Percentiles rank a stretch among this genome's conserved stretches.
These are phyloP conservation scores for Lepidium africanum DNA, from an alignment of 345 rosid species.

Conservation along the genomic window DNA sequence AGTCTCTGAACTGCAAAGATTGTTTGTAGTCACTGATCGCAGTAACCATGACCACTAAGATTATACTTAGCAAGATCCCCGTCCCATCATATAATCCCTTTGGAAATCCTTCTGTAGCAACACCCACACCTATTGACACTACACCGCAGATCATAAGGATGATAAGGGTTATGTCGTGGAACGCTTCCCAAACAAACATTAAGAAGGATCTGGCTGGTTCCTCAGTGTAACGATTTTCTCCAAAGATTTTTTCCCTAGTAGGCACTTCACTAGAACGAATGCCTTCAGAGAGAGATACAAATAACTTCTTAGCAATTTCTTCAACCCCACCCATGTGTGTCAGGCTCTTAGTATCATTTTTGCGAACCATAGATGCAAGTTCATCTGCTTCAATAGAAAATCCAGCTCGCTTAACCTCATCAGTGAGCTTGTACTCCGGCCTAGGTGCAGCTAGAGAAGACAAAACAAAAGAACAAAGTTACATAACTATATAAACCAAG, in stretches of 20 bases:
- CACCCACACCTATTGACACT: constrained; percentile 69
- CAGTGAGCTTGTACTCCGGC: constrained; percentile 44
- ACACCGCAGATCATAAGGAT: constrained; percentile 46
- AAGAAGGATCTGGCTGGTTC: constrained; percentile 45
- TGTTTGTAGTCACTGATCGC: constrained; percentile 88
- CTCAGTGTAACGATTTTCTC: constrained; percentile 49
- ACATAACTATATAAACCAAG: background rate
- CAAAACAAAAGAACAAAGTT: background rate
- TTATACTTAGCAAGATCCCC: constrained; percentile 69
- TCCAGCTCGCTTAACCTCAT: constrained; percentile 51
- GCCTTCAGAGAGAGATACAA: constrained; percentile 44
- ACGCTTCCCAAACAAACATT: constrained; percentile 45
- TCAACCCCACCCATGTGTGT: constrained; percentile 50
- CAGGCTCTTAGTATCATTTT: constrained; percentile 46
- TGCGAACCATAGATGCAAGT: constrained; percentile 57
- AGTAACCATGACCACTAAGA: constrained; percentile 76
- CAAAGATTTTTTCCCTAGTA: constrained; percentile 48
- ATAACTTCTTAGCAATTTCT: constrained; percentile 47
- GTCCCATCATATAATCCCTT: constrained; percentile 44
- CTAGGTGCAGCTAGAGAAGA: constrained; percentile 42
- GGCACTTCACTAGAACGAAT: constrained; percentile 38
- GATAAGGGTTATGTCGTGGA: constrained; percentile 40
- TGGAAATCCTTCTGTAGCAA: constrained; percentile 54
- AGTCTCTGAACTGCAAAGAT: constrained; percentile 74
- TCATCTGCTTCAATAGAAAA: constrained; percentile 67